phyloP scores from a whole-genome alignment of 768 basidiomycete genomes.

The Lactarius evosmus region DNA sequence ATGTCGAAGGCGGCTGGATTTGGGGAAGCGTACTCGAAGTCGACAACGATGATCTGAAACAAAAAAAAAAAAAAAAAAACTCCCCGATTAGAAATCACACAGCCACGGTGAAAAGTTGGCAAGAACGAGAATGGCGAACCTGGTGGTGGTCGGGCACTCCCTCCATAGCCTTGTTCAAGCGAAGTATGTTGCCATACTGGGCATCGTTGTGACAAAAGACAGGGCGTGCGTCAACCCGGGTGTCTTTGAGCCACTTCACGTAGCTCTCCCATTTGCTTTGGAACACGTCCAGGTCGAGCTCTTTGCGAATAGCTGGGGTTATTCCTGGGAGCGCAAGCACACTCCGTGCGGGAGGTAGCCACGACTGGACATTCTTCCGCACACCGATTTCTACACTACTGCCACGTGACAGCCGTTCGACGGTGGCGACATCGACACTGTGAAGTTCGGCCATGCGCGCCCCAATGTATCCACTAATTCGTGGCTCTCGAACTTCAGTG shows the following conservation, averaged over 20 bases:
- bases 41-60: conserved; percentile 83
- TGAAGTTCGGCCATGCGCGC: conserved; percentile 95
- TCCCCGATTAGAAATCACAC: conserved; percentile 27
- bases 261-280: conserved; percentile 64
- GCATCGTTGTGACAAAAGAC: conserved; percentile 93
- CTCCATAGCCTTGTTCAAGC: conserved; percentile 54
- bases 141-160: conserved; percentile 72
- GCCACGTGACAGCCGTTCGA: conserved; percentile 49
- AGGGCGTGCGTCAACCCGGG: conserved; percentile 55
- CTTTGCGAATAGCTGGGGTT: conserved; percentile 42
- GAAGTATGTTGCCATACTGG: conserved; percentile 91
- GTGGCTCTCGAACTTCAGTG: conserved; percentile 70
- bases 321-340: conserved; percentile 66
- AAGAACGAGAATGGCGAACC: conserved; percentile 41
- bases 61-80: background rate
- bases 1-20: conserved; percentile 95
- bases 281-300: conserved; percentile 66
- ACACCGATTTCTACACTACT: conserved; percentile 57
- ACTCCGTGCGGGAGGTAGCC: conserved; percentile 67
- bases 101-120: conserved; percentile 19
- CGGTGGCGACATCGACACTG: conserved; percentile 73
- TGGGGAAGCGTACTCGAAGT: conserved; percentile 94
- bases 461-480: conserved; percentile 83
- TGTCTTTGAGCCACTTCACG: conserved; percentile 61
- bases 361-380: conserved; percentile 63